phyloP scores from a whole-genome alignment of 208 protist species.

The Acanthamoeba rhysodes region DNA sequence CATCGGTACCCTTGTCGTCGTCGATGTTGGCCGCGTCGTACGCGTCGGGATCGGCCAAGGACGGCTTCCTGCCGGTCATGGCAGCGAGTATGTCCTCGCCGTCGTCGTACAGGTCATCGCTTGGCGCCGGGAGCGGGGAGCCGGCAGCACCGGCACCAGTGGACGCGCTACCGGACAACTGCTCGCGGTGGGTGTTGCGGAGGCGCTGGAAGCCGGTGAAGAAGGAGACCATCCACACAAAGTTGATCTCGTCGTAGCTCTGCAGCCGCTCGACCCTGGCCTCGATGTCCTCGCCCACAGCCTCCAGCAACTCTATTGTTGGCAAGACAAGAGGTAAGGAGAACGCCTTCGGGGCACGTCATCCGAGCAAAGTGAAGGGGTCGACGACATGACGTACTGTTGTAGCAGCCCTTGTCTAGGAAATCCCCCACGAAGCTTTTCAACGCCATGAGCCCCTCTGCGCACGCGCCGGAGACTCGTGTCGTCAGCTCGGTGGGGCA shows the following conservation, averaged over 20 bases:
- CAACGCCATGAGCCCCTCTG: conserved; percentile 55
- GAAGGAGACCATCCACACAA: conserved; percentile 61
- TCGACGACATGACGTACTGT: conserved; percentile 20
- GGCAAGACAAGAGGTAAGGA: neutral
- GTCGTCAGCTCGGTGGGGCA: neutral
- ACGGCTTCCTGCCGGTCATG: neutral
- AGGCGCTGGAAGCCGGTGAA: conserved; percentile 70
- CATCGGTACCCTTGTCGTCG: neutral
- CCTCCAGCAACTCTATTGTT: neutral
- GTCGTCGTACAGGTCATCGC: neutral
- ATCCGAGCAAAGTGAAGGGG: neutral
- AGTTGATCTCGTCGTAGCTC: conserved; percentile 42
- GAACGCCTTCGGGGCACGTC: neutral
- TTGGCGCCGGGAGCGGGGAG: neutral
- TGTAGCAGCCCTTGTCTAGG: conserved; percentile 59
- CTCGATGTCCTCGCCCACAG: conserved; percentile 51
- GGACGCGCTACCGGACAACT: neutral
- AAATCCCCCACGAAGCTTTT: conserved; percentile 20
- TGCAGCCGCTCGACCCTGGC: neutral
- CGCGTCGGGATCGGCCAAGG: neutral
- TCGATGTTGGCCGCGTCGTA: neutral
- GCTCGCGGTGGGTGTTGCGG: neutral
- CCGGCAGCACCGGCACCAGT: neutral
- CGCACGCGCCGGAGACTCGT: neutral
- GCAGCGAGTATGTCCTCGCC: neutral